Percentiles rank a stretch among this genome's conserved stretches.
Evolutionary conservation across 495 filamentous ascomycete genomes (phyloP).

Genomic region (Niebla homalea): DNA sequence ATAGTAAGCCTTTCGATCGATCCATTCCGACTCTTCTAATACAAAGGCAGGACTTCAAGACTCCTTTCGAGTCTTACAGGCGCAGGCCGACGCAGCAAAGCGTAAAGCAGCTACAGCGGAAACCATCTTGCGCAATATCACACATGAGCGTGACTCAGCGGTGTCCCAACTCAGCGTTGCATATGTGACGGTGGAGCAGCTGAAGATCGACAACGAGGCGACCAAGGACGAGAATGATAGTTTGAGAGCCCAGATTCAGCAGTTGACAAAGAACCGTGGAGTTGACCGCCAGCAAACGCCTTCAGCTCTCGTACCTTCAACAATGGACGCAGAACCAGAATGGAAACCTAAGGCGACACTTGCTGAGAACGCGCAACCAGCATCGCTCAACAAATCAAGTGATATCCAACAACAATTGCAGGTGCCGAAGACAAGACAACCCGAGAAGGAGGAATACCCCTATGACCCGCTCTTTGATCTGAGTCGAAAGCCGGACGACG

Average conservation of each 20-base stretch:
- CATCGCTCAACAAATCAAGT: background rate
- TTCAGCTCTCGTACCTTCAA: background rate
- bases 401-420: background rate
- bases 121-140: slow-evolving; percentile 43
- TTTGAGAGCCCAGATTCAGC: slow-evolving; percentile 30
- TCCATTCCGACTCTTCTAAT: slow-evolving; percentile 1
- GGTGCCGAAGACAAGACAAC: background rate
- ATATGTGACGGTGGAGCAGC: slow-evolving; percentile 47
- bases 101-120: slow-evolving; percentile 48
- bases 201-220: slow-evolving; percentile 43
- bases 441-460: background rate
- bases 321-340: too few species aligned
- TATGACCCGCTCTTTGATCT: slow-evolving; percentile 3
- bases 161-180: slow-evolving; percentile 50
- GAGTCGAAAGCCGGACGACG: slow-evolving; percentile 12
- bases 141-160: slow-evolving; percentile 50
- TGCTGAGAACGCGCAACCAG: background rate
- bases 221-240: slow-evolving; percentile 36
- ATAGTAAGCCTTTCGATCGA: slow-evolving; percentile 30
- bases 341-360: too few species aligned
- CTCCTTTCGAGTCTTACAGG: slow-evolving; percentile 42
- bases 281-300: background rate
- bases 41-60: slow-evolving; percentile 40
- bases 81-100: slow-evolving; percentile 43
- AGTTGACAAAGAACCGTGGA: slow-evolving; percentile 7